Percentiles rank a stretch among this genome's conserved stretches.
Conservation (phyloP, 257 asterid genomes). For the Nicotiana obtusifolia region DNA sequence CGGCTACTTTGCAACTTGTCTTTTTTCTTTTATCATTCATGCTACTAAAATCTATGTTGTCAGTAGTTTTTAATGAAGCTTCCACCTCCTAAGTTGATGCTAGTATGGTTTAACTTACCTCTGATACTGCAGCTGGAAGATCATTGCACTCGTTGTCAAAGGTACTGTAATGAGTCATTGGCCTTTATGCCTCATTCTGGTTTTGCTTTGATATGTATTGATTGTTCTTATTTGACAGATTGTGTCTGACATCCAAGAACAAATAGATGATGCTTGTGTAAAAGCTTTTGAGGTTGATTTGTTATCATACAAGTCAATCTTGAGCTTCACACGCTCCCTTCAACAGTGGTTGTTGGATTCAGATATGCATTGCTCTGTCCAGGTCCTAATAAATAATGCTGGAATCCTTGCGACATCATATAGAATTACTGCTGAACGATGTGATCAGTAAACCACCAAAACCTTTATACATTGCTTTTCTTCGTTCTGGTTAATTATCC, state of each 20-base stretch:
- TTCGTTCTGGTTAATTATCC: neutral
- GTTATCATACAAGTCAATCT: conserved; percentile 64
- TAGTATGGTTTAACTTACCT: neutral
- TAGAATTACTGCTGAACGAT: conserved; percentile 64
- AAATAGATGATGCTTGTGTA: conserved; percentile 41
- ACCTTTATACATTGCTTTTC: neutral
- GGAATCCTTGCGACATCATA: conserved; percentile 76
- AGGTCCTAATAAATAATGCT: conserved; percentile 83
- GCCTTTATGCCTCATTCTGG: neutral
- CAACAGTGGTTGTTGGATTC: conserved; percentile 73
- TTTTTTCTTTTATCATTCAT: neutral
- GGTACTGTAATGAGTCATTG: conserved; percentile 31
- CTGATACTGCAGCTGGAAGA: conserved; percentile 68
- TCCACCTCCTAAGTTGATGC: neutral
- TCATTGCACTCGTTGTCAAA: conserved; percentile 50
- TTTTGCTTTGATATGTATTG: neutral
- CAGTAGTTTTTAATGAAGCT: neutral
- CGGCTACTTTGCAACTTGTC: neutral
- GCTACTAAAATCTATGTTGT: neutral
- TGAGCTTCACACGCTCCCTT: conserved; percentile 60
- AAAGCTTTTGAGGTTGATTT: conserved; percentile 68
- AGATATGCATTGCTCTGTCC: conserved; percentile 65
- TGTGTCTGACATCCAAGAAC: conserved; percentile 42
- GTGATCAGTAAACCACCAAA: conserved; percentile 52
- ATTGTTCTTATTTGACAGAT: conserved; percentile 36